Conservation (phyloP, 78 protist genomes). For the Tieghemostelium lacteum region DNA sequence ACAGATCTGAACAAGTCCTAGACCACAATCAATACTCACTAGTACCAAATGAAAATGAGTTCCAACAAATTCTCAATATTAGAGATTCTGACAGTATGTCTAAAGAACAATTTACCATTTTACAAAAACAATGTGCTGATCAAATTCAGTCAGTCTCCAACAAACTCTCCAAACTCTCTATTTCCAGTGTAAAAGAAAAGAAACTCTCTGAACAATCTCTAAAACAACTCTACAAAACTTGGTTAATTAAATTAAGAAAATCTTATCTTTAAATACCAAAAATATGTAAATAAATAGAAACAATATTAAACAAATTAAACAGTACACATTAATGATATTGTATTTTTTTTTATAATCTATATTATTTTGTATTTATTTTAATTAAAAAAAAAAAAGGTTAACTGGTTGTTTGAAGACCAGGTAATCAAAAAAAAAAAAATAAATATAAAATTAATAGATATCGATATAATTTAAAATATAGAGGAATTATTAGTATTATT, state of each 20-base stretch:
- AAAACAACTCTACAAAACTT: not conserved
- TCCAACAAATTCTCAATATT: not conserved
- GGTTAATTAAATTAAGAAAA: conserved; percentile 3
- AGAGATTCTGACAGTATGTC: not conserved
- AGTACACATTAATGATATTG: no score
- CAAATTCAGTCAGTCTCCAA: not conserved
- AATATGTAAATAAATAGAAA: no score
- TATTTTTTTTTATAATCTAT: no score
- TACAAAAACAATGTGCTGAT: not conserved
- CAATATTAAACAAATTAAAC: not conserved
- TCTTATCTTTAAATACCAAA: not conserved
- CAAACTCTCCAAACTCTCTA: not conserved
- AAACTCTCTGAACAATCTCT: not conserved
- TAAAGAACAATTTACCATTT: not conserved
- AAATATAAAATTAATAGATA: not conserved
- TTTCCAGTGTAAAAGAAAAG: not conserved
- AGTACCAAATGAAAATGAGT: not conserved
- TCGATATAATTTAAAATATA: not conserved
- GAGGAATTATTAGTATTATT: not conserved
- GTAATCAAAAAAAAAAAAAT: no score
- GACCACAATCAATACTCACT: not conserved
- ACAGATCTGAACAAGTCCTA: not conserved
- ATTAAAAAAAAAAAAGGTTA: no score
- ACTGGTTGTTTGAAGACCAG: no score
- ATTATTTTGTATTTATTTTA: no score